These are phyloP conservation scores for Pseudomicrostroma phylloplanum DNA, from an alignment of 1,284 basidiomycete genomes.

Conservation along the genomic window DNA sequence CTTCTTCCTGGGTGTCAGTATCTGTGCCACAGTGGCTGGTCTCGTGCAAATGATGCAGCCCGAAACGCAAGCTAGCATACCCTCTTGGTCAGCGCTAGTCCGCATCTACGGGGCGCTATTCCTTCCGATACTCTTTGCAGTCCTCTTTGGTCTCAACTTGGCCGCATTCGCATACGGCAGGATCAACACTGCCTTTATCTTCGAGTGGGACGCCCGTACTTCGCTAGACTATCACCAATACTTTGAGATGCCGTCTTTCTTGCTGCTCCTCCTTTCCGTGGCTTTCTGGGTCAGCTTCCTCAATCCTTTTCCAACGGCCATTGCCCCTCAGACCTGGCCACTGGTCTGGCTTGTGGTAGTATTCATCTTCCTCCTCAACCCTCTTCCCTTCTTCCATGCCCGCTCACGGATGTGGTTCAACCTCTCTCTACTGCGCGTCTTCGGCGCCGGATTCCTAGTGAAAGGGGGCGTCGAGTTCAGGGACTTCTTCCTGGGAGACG, in stretches of 20 bases:
- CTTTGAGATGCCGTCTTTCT: conserved; percentile 72
- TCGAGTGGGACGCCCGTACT: conserved; percentile 63
- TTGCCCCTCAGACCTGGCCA: conserved; percentile 62
- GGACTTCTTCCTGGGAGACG: conserved; percentile 51
- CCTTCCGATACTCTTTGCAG: conserved; percentile 68
- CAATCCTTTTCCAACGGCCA: conserved; percentile 43
- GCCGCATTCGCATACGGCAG: conserved; percentile 67
- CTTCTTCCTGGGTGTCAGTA: conserved; percentile 66
- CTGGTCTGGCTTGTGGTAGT: conserved; percentile 72
- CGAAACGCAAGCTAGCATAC: conserved; percentile 60
- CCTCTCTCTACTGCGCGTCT: conserved; percentile 57
- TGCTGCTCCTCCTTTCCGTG: conserved; percentile 69
- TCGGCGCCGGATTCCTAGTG: conserved; percentile 63
- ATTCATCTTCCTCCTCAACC: conserved; percentile 65
- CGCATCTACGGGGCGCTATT: conserved; percentile 72
- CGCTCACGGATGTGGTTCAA: conserved; percentile 74
- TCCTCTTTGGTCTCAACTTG: conserved; percentile 73
- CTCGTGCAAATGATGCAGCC: conserved; percentile 63
- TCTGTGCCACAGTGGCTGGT: conserved; percentile 70
- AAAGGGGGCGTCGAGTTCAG: conserved; percentile 38
- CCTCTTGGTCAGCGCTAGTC: conserved; percentile 68
- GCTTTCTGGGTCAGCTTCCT: conserved; percentile 80
- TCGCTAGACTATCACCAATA: conserved; percentile 74
- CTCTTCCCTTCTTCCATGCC: conserved; percentile 64
- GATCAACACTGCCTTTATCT: conserved; percentile 88